A percentile compares a stretch with the other conserved stretches of the same genome.
These are phyloP conservation scores for Huntiella moniliformis DNA, from an alignment of 2,329 filamentous ascomycete species.

Conservation along the genomic window DNA sequence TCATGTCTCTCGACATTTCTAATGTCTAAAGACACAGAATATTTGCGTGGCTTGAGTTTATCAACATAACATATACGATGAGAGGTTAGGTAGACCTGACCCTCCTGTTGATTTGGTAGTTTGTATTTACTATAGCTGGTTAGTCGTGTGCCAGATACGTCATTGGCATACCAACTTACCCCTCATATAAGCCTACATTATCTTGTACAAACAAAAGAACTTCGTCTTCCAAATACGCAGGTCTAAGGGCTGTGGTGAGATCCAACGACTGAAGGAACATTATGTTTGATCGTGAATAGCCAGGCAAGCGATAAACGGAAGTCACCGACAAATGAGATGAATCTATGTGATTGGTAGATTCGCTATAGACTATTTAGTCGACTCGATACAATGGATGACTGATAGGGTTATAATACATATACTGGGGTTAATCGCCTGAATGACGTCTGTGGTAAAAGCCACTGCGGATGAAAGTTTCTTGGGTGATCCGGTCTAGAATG, in stretches of 20 bases:
- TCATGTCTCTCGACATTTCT: constrained; percentile 84
- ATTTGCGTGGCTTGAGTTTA: constrained; percentile 63
- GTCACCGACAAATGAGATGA: no score
- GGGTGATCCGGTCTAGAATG: no score
- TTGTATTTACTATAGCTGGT: constrained; percentile 61
- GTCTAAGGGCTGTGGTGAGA: constrained; percentile 87
- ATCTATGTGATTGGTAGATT: no score
- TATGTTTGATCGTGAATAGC: constrained; percentile 13
- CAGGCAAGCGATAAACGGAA: no score
- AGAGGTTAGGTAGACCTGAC: constrained; percentile 89
- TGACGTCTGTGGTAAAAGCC: no score
- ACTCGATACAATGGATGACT: no score
- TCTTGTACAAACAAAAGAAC: constrained; percentile 91
- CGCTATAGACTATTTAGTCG: no score
- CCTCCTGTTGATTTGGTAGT: constrained; percentile 82
- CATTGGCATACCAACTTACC: constrained; percentile 32
- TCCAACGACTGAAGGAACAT: constrained; percentile 97
- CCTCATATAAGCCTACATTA: constrained; percentile 92
- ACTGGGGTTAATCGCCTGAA: no score
- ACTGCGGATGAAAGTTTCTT: no score
- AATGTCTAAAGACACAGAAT: constrained; percentile 69
- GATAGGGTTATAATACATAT: no score
- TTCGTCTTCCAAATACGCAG: constrained; percentile 82
- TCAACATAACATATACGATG: constrained; percentile 93
- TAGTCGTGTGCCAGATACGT: background rate